A percentile compares a stretch with the other conserved stretches of the same genome.
Evolutionary conservation across 192 early-diverging fungal species (phyloP).

Genomic region (Jimgerdemannia lactiflua): DNA sequence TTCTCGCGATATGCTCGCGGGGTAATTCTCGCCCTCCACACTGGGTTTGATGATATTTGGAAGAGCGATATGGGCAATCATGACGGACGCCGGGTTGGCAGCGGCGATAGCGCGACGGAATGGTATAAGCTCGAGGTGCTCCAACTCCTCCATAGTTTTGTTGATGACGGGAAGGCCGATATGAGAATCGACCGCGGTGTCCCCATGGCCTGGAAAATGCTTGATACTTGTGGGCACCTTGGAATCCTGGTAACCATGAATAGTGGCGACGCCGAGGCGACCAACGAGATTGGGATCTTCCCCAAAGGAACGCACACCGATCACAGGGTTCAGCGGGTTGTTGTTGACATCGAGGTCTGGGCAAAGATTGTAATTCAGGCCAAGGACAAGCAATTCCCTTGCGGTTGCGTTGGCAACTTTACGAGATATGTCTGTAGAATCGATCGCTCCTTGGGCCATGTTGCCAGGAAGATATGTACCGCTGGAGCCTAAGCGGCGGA

Average conservation of each 20-base stretch:
- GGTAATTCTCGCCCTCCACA: background rate
- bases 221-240: conserved; percentile 31
- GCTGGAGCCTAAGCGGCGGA: conserved; percentile 25
- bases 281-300: conserved; percentile 29
- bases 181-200: conserved; percentile 38
- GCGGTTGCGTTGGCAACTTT: conserved; percentile 23
- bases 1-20: conserved; percentile 27
- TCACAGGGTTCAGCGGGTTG: conserved; percentile 37
- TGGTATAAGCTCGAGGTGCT: conserved; percentile 28
- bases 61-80: conserved; percentile 31
- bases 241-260: conserved; percentile 21
- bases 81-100: conserved; percentile 23
- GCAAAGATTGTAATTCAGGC: conserved; percentile 37
- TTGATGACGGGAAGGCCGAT: conserved; percentile 34
- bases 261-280: conserved; percentile 22
- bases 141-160: conserved; percentile 23
- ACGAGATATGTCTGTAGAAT: conserved; percentile 11
- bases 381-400: conserved; percentile 23
- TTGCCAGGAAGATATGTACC: conserved; percentile 39
- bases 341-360: conserved; percentile 38
- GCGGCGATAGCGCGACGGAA: conserved; percentile 21
- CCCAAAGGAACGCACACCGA: conserved; percentile 36
- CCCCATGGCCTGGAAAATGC: conserved; percentile 39
- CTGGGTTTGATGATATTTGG: conserved; percentile 26
- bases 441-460: conserved; percentile 34